phyloP scores from a whole-genome alignment of 1,284 basidiomycete genomes.

The Cystobasidiaceae sp. region DNA sequence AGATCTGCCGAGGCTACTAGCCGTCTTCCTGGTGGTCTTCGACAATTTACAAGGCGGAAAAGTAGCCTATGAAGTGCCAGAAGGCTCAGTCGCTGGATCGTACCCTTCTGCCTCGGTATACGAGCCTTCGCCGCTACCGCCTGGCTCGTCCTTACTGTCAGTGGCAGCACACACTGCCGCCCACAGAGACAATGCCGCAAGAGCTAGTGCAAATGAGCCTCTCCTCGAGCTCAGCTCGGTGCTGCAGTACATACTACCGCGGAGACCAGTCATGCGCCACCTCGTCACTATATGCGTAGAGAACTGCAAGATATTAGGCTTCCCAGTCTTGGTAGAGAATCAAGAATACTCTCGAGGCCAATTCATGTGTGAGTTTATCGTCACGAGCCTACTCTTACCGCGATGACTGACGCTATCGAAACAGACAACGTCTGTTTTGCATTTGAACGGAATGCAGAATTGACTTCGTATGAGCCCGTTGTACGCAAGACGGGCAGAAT shows the following conservation, averaged over 20 bases:
- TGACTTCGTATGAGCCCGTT: slow-evolving; percentile 91
- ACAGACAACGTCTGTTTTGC: slow-evolving; percentile 58
- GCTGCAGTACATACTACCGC: slow-evolving; percentile 8
- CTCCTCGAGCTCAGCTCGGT: slow-evolving; percentile 24
- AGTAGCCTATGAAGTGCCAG: slow-evolving; percentile 83
- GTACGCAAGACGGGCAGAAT: slow-evolving; percentile 91
- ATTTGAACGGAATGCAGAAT: slow-evolving; percentile 79
- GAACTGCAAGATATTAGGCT: slow-evolving; percentile 75
- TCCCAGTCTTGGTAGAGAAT: slow-evolving; percentile 67
- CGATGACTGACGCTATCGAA: too few relatives aligned
- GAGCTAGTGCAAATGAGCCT: slow-evolving; percentile 2
- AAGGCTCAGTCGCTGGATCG: slow-evolving; percentile 60
- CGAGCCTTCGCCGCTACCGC: slow-evolving; percentile 12
- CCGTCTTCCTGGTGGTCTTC: slow-evolving; percentile 82
- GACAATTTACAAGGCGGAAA: slow-evolving; percentile 74
- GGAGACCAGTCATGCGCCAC: slow-evolving; percentile 45
- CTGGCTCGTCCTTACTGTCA: slow-evolving; percentile 25
- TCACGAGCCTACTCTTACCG: too few relatives aligned
- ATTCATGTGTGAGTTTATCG: slow-evolving; percentile 57
- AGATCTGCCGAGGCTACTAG: slow-evolving; percentile 60
- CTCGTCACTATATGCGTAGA: slow-evolving; percentile 66
- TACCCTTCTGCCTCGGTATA: neutral
- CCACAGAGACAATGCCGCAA: neutral
- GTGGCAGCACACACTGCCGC: slow-evolving; percentile 12
- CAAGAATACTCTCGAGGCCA: slow-evolving; percentile 52